Evolutionary conservation across 257 asterid genomes (phyloP), one percentile per base, ranked within the genome.

Genomic region (Penstemon newberryi): DNA sequence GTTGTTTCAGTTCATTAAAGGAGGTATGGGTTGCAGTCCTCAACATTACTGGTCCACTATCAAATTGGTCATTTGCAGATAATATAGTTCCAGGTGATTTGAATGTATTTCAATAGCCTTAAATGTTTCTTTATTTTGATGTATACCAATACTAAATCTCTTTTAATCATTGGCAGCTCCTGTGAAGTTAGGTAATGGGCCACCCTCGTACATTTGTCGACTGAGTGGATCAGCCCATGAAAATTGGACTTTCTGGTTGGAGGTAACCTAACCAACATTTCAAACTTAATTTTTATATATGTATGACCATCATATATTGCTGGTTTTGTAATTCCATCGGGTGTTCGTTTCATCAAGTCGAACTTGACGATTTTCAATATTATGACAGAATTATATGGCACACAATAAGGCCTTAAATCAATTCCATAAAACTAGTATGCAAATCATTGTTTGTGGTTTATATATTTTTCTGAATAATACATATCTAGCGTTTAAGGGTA

Each of bases 231-330:
- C 90, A 62, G 68, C 82, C 79, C 77, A 65, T 25, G 91, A 94
- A 73, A 91, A 84, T 58, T 94, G 99, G 99, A 91, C 72, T 40
- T 94, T 94, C 78, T 94, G 99, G 99, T 80, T 94, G 79, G 97
- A 94, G 97, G 99, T 94, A 82, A 63, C 63, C 51, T 69, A 46
- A 70, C 8, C 65, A 7, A 44, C 52, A 63, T 57, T 56, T 60
- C 2, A 42, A 6, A 3, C 33, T 25, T 25, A 25, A 15, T 25
- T 25, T 25, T 25, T 25, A 25, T 25, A 25, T 25, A 25, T 25
- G 33, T 25, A 25, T 25, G 33, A 25, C 33, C 33, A 15, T 15
- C 18, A 15, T 25, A 1, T 25, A 25, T 25, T 0, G 33, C 33
- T 25, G 33, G 33, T 25, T 25, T 25, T 25, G 33, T 25, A 25